phyloP scores from a whole-genome alignment of 768 basidiomycete genomes.

The Pleurotus djamor region DNA sequence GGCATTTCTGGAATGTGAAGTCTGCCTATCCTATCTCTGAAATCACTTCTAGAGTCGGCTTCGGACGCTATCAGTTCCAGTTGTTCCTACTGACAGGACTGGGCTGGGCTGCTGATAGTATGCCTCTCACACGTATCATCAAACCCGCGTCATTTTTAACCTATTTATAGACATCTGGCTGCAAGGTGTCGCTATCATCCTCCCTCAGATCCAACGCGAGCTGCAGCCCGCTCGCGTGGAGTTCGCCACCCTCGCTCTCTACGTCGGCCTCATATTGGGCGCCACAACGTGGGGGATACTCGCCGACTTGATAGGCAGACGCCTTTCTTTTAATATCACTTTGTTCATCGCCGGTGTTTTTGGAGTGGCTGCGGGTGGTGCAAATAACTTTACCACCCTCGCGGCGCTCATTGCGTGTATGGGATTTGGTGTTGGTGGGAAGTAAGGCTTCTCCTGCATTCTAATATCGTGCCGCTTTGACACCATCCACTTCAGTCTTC shows the following conservation, averaged over 20 bases:
- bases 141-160: not conserved
- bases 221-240: constrained; percentile 39
- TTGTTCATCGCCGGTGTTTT: constrained; percentile 41
- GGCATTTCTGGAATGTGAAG: constrained; percentile 8
- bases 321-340: constrained; percentile 40
- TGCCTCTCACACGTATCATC: constrained; percentile 1
- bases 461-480: constrained; percentile 5
- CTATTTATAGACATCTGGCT: constrained; percentile 37
- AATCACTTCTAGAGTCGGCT: constrained; percentile 36
- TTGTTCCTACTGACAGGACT: constrained; percentile 44
- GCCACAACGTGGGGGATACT: constrained; percentile 47
- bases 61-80: constrained; percentile 46
- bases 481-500: constrained; percentile 27
- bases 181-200: constrained; percentile 44
- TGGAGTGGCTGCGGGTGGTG: constrained; percentile 46
- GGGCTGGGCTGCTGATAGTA: constrained; percentile 51
- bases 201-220: constrained; percentile 40
- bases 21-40: not conserved
- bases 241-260: constrained; percentile 44
- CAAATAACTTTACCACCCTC: constrained; percentile 43
- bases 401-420: constrained; percentile 43
- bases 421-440: constrained; percentile 51
- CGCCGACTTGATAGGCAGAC: constrained; percentile 47
- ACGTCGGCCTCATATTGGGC: constrained; percentile 46
- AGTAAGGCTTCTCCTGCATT: constrained; percentile 31